phyloP scores from a whole-genome alignment of 768 basidiomycete species.

The Thelephora ganbajun region DNA sequence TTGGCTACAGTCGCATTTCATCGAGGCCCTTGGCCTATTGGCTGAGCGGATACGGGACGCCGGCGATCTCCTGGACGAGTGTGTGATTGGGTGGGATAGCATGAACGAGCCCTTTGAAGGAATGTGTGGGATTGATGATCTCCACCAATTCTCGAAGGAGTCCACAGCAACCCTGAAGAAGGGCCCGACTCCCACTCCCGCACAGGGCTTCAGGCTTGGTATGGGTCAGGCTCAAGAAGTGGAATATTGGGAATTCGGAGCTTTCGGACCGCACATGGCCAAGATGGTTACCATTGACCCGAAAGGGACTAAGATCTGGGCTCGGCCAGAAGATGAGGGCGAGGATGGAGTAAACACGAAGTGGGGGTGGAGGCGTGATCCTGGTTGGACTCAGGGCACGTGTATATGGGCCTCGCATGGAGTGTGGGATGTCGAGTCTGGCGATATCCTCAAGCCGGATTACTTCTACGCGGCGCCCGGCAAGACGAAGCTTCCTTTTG shows the following conservation, averaged over 20 bases:
- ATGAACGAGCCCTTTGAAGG: constrained; percentile 94
- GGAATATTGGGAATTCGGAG: constrained; percentile 70
- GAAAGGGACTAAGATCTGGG: constrained; percentile 68
- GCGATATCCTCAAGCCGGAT: constrained; percentile 49
- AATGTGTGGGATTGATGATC: constrained; percentile 53
- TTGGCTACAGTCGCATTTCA: constrained; percentile 67
- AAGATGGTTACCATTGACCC: constrained; percentile 81
- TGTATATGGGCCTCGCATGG: constrained; percentile 84
- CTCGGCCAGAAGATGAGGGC: constrained; percentile 33
- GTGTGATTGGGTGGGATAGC: constrained; percentile 93
- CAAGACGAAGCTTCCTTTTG: constrained; percentile 41
- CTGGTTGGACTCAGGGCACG: constrained; percentile 57
- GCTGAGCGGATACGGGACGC: constrained; percentile 67
- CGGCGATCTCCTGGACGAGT: constrained; percentile 67
- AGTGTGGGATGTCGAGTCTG: constrained; percentile 73
- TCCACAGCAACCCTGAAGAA: constrained; percentile 72
- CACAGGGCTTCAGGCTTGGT: constrained; percentile 73
- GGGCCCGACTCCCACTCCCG: constrained; percentile 76
- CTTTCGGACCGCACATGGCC: constrained; percentile 59
- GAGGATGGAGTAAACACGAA: constrained; percentile 39
- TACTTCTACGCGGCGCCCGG: constrained; percentile 53
- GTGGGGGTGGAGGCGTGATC: constrained; percentile 79
- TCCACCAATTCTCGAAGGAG: constrained; percentile 45
- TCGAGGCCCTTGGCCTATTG: constrained; percentile 59
- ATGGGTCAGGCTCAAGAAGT: constrained; percentile 79